Evolutionary conservation across 148 eudicot species (phyloP).

Genomic region (Pouteria glomerata): DNA sequence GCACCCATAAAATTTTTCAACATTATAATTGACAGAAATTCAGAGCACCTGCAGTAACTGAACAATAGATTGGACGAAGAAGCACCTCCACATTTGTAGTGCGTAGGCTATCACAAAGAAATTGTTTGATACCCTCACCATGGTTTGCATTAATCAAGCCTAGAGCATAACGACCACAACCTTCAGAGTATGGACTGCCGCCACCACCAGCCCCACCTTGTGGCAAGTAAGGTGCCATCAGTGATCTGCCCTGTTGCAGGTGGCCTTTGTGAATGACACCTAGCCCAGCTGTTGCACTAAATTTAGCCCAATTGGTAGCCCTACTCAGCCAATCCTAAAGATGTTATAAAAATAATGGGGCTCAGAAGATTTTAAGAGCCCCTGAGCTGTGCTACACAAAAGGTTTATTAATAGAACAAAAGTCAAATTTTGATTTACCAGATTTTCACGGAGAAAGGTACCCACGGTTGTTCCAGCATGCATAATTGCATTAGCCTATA

Average conservation of each 20-base stretch:
- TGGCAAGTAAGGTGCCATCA: conserved; percentile 98
- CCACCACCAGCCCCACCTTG: conserved; percentile 92
- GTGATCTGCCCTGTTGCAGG: conserved; percentile 89
- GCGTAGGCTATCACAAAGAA: conserved; percentile 85
- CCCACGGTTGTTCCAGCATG: conserved; percentile 99
- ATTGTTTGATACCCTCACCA: conserved; percentile 93
- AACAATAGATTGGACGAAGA: not conserved
- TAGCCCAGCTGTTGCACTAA: conserved; percentile 97
- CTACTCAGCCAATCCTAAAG: conserved; percentile 95
- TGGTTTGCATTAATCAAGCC: conserved; percentile 98
- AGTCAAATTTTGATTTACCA: conserved; percentile 37
- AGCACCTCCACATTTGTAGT: conserved; percentile 86
- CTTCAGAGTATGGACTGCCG: conserved; percentile 97
- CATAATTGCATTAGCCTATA: conserved; percentile 96
- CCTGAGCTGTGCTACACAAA: not conserved
- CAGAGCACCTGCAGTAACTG: not conserved
- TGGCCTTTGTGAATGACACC: conserved; percentile 97
- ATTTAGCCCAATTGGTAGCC: conserved; percentile 98
- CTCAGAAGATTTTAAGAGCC: not conserved
- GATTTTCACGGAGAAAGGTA: conserved; percentile 92
- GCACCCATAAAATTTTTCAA: conserved; percentile 26
- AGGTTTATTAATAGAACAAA: not conserved
- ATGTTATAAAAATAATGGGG: not conserved
- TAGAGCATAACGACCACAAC: conserved; percentile 93
- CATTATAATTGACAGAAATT: not conserved